Base-by-base conservation (phyloP, 1,284 basidiomycete genomes). In the Pseudozyma thailandica region DNA sequence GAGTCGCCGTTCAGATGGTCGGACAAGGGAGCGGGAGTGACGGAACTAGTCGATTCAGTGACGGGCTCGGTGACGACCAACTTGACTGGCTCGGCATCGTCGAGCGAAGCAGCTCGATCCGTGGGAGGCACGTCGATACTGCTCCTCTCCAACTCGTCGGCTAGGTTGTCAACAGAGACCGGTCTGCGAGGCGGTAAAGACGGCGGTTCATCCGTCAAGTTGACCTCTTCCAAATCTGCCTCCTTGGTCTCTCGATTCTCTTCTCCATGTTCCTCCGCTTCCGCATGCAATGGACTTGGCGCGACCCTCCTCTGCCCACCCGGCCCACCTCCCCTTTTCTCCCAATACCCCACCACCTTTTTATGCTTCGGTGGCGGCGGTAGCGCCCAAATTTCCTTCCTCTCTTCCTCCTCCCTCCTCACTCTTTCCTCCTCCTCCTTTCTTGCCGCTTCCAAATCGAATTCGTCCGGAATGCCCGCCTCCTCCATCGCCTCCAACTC, bases 391-490 rank as follows among this genome's bases (percentile, higher is more conserved):
- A 78, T 66, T 26, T 66, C 59, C 27, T 60, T 55, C n/a, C 59
- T 55, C 50, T 76, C 69, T 50, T 71, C 30, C 20, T 49, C 33
- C 9, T 54, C 60, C 18, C 44, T 44, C 6, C 25, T 33, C 21
- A 25, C 35, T 16, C 38, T 53, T 18, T 70, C 69, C 33, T 72
- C 65, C 15, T 39, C 23, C 26, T 50, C 63, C 48, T 70, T 61
- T 26, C 49, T 59, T 20, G 75, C 78, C 8, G 75, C 26, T 8
- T 44, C 66, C 33, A 79, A 35, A 51, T 82, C 81, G 38, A 75
- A 72, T 23, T 82, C 81, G 25, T 82, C 81, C 26, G 77, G 75
- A 37, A 81, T 76, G 7, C 80, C 80, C 0, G 77, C 77, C 8
- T 60, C 54, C 28, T 82, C 80, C 57, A 82, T 62, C 20, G 77